Percentiles rank a stretch among this genome's conserved stretches.
Conservation (phyloP, 352 stramenopile genomes). For the Phytophthora fragariae region DNA sequence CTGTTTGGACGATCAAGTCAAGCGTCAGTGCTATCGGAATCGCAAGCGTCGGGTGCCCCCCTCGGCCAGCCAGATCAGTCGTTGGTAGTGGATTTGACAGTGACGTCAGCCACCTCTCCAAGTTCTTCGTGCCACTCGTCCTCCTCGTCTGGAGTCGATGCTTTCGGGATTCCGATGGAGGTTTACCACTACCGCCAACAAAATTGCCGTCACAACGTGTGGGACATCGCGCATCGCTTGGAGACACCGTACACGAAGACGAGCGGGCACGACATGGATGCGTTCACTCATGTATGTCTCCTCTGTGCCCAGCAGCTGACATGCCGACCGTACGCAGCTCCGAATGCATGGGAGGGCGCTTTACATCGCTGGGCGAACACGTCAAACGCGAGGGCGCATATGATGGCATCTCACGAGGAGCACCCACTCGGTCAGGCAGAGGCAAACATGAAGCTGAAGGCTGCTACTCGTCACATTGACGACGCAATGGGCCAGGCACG, state of each 20-base stretch:
- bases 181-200: neutral
- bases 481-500: neutral
- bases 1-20: neutral
- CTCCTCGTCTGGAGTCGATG: neutral
- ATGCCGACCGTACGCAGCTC: neutral
- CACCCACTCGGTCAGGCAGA: neutral
- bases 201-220: neutral
- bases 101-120: neutral
- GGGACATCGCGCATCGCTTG: constrained; percentile 1
- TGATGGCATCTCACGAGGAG: neutral
- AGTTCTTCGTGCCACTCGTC: too few relatives aligned
- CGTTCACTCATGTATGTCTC: constrained; percentile 9
- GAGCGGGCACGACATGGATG: neutral
- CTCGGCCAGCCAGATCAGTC: too few relatives aligned
- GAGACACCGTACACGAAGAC: neutral
- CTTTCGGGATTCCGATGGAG: constrained; percentile 1
- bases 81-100: neutral
- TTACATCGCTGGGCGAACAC: neutral
- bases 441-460: neutral
- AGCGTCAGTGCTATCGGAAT: too few relatives aligned
- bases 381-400: neutral
- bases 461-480: neutral
- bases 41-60: too few relatives aligned
- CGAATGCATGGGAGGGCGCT: neutral
- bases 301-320: neutral